phyloP scores from a whole-genome alignment of 106 monocot species.

The Gastrodia elata region DNA sequence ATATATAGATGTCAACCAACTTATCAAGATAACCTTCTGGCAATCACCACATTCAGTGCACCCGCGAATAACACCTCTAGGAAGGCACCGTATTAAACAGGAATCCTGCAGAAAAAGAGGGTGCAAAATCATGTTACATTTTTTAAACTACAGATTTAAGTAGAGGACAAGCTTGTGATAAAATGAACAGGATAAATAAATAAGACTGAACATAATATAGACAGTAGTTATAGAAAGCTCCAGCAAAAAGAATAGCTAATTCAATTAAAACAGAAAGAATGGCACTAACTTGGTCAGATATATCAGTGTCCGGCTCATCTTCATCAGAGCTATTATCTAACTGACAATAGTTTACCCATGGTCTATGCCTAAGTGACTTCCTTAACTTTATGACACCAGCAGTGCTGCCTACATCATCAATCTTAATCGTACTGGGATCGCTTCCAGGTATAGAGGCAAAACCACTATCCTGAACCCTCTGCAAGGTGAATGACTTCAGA shows the following conservation, averaged over 20 bases:
- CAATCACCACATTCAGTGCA: slow-evolving; percentile 53
- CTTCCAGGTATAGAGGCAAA: slow-evolving; percentile 4
- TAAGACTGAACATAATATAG: background rate
- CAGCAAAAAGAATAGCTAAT: background rate
- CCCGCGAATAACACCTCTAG: slow-evolving; percentile 73
- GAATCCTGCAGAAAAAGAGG: slow-evolving; percentile 20
- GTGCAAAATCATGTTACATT: slow-evolving; percentile 3
- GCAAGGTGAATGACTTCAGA: slow-evolving; percentile 35
- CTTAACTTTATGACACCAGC: slow-evolving; percentile 25
- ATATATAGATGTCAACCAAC: background rate
- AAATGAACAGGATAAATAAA: slow-evolving; percentile 3
- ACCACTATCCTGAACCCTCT: slow-evolving; percentile 20
- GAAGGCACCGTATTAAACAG: slow-evolving; percentile 18
- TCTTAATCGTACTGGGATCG: slow-evolving; percentile 11
- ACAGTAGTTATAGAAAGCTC: background rate
- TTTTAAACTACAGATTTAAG: background rate
- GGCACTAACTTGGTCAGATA: slow-evolving; percentile 31
- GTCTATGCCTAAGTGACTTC: slow-evolving; percentile 46
- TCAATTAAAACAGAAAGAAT: background rate
- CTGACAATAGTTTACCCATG: slow-evolving; percentile 57
- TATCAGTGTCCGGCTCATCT: slow-evolving; percentile 38
- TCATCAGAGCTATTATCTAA: slow-evolving; percentile 47
- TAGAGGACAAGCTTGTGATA: background rate
- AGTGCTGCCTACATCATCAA: slow-evolving; percentile 12
- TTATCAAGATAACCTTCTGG: slow-evolving; percentile 49